Evolutionary conservation across 108 stramenopile genomes (phyloP).

Genomic region (Fistulifera pelliculosa): DNA sequence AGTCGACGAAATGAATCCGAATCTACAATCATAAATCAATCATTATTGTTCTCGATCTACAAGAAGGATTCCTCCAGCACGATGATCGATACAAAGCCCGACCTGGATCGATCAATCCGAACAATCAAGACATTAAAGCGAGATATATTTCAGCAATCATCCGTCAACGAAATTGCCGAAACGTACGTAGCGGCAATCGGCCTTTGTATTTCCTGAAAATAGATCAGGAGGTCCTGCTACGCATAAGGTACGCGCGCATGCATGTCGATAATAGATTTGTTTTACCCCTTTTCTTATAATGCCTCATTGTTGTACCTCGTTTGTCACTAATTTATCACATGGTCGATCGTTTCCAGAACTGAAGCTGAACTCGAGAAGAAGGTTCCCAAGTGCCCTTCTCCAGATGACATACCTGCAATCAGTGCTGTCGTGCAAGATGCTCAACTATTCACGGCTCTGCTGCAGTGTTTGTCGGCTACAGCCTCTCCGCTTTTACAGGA

Average conservation of each 20-base stretch:
- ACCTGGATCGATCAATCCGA: conserved; percentile 22
- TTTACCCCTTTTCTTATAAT: too few relatives aligned
- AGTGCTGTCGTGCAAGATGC: conserved; percentile 33
- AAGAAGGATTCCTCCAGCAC: background rate
- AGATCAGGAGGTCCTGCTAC: conserved; percentile 24
- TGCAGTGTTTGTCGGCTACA: conserved; percentile 23
- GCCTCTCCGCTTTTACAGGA: background rate
- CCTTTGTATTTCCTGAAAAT: conserved; percentile 29
- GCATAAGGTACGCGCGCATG: conserved; percentile 22
- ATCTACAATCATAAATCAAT: too few relatives aligned
- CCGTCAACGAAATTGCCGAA: conserved; percentile 21
- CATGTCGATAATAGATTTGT: too few relatives aligned
- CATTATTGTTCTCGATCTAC: too few relatives aligned
- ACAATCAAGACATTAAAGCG: conserved; percentile 9
- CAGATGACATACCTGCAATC: conserved; percentile 35
- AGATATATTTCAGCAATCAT: conserved; percentile 4
- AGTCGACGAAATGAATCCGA: too few relatives aligned
- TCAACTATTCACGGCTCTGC: conserved; percentile 23
- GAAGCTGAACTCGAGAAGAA: conserved; percentile 4
- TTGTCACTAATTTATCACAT: too few relatives aligned
- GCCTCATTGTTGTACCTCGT: too few relatives aligned
- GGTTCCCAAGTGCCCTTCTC: conserved; percentile 14
- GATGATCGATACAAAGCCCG: conserved; percentile 8
- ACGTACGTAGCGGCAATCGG: conserved; percentile 27
- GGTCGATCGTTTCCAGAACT: too few relatives aligned